Conservation (phyloP, 2,329 filamentous ascomycete genomes). For the Cercospora canescens region DNA sequence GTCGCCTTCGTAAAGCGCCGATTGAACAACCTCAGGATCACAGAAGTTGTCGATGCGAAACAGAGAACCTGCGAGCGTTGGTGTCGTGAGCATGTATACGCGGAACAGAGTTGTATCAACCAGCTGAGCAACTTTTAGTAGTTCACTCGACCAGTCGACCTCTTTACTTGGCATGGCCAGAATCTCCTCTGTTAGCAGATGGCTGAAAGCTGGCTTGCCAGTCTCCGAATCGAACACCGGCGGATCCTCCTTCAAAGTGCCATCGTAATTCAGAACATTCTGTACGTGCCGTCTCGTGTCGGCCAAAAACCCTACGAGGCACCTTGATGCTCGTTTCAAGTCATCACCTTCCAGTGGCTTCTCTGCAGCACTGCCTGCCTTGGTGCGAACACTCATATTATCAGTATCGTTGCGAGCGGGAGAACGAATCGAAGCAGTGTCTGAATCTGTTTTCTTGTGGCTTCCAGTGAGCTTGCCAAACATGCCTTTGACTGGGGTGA, state of each 20-base stretch:
- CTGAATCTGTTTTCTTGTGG: conserved; percentile 49
- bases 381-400: conserved; percentile 53
- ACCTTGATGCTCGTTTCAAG: conserved; percentile 75
- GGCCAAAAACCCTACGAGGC: conserved; percentile 83
- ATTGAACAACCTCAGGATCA: conserved; percentile 91
- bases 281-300: conserved; percentile 72
- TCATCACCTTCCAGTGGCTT: conserved; percentile 74
- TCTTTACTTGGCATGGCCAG: conserved; percentile 36
- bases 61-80: conserved; percentile 79
- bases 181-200: conserved; percentile 36
- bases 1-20: conserved; percentile 83
- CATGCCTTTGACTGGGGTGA: conserved; percentile 41
- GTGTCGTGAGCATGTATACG: conserved; percentile 89
- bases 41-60: conserved; percentile 98
- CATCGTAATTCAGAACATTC: conserved; percentile 60
- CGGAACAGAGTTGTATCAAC: conserved; percentile 95
- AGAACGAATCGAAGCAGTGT: conserved; percentile 61
- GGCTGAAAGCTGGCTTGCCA: conserved; percentile 46
- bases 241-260: conserved; percentile 59
- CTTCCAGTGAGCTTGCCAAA: conserved; percentile 50
- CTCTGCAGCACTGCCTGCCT: conserved; percentile 47
- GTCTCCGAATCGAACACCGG: conserved; percentile 41
- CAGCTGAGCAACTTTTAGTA: conserved; percentile 75
- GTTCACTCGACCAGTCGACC: conserved; percentile 66
- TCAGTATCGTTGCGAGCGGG: conserved; percentile 59